Evolutionary conservation across 2,329 filamentous ascomycete species (phyloP).

Genomic region (Aspergillus tanneri): DNA sequence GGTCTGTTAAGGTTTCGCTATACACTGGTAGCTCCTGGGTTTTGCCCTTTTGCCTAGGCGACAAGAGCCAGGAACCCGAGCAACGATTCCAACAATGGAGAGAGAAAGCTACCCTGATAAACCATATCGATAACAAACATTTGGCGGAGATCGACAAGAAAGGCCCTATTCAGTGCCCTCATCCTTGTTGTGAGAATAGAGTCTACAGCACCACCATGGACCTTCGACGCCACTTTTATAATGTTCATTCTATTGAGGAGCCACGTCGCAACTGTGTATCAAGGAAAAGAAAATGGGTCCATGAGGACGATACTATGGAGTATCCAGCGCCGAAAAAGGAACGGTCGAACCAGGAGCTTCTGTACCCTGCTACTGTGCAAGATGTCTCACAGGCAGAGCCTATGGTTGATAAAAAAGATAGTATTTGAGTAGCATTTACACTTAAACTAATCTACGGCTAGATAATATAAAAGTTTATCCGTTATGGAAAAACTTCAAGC

Average conservation of each 20-base stretch:
- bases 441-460: too few relatives aligned
- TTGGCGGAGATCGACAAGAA: not conserved
- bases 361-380: too few relatives aligned
- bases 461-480: too few relatives aligned
- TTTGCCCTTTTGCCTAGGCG: conserved; percentile 15
- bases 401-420: too few relatives aligned
- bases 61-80: conserved; percentile 1
- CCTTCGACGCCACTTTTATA: conserved; percentile 5
- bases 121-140: conserved; percentile 11
- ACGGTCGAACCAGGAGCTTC: too few relatives aligned
- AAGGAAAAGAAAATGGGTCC: conserved; percentile 7
- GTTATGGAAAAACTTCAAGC: too few relatives aligned
- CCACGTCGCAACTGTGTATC: conserved; percentile 7
- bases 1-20: conserved; percentile 11
- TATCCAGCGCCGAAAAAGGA: too few relatives aligned
- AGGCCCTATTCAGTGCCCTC: not conserved
- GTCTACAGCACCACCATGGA: not conserved
- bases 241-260: conserved; percentile 10
- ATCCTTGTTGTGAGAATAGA: conserved; percentile 1
- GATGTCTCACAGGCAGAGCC: too few relatives aligned
- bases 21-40: conserved; percentile 11
- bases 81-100: conserved; percentile 13
- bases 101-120: conserved; percentile 11
- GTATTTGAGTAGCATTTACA: too few relatives aligned
- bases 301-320: too few relatives aligned